These are phyloP conservation scores for Ophiostoma sp. DNA, from an alignment of 2,329 filamentous ascomycete species.

Conservation along the genomic window DNA sequence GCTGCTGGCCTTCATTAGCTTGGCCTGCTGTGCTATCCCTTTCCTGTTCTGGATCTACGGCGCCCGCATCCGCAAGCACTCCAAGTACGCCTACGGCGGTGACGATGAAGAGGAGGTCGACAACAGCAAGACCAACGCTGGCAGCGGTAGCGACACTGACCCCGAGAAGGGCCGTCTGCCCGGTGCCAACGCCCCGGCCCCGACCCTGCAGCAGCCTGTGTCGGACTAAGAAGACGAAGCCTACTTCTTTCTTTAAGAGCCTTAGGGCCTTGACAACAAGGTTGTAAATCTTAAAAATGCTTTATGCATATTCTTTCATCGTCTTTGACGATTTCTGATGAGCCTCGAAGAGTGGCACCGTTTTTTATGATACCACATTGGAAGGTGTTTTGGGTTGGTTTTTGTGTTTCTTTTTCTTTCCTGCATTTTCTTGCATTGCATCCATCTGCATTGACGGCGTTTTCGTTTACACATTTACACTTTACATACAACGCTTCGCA, in stretches of 20 bases:
- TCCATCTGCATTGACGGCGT: neutral
- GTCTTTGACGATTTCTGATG: too few species aligned
- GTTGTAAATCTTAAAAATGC: neutral
- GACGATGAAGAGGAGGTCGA: slow-evolving; percentile 48
- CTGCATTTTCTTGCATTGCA: neutral
- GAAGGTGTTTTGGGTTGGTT: slow-evolving; percentile 1
- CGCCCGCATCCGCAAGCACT: slow-evolving; percentile 65
- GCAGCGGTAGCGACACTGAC: slow-evolving; percentile 20
- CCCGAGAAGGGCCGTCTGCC: slow-evolving; percentile 21
- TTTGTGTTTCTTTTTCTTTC: neutral
- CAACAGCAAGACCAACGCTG: neutral
- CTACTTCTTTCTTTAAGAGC: too few species aligned
- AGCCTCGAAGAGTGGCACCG: slow-evolving; percentile 9
- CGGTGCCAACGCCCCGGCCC: neutral
- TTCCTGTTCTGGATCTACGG: slow-evolving; percentile 81
- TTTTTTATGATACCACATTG: slow-evolving; percentile 7
- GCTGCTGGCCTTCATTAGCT: slow-evolving; percentile 69
- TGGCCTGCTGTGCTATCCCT: slow-evolving; percentile 80
- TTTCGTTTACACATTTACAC: neutral
- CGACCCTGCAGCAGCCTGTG: neutral
- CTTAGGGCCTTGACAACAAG: neutral
- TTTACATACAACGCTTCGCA: neutral
- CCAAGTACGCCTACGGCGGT: slow-evolving; percentile 71
- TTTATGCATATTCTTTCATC: neutral
- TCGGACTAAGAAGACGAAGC: neutral